Base-by-base conservation (phyloP, 345 rosid genomes). In the Camelina sativa region DNA sequence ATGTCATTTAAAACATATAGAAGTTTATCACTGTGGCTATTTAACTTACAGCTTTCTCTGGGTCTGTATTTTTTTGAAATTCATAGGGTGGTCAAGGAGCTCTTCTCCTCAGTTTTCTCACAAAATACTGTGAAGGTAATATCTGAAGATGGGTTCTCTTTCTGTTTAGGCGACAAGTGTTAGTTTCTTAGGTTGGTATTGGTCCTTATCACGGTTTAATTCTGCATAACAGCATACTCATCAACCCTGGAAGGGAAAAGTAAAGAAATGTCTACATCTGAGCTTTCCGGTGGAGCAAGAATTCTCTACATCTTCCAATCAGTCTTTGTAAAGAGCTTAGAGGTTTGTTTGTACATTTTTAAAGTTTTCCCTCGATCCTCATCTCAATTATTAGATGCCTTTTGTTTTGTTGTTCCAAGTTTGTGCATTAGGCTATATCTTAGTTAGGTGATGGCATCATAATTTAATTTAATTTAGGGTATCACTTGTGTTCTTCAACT, bases 271-370 rank as follows among this genome's bases (percentile, higher is more conserved):
- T 91, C 96, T 46, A 94, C 97, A 60, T 67, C 89, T 54, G 96
- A 91, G 87, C 88, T 94, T 34, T 84, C 96, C 13, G 97, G 98
- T 54, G 98, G 97, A 80, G 97, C 98, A 76, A 83, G 97, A 47
- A 90, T 94, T 63, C 96, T 86, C 71, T 94, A 90, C 75, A 87
- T 94, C 67, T 91, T 94, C 78, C 98, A 94, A 68, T 86, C 90
- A 54, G 88, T 94, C 47, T 94, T 90, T 79, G 97, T 94, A 59
- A 88, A 90, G 81, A 86, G 93, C 65, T 83, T 94, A 78, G 96
- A 94, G 98, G 97, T 94, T 43, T 65, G 87, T 20, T 70, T 76
- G 69, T 38, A 51, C 62, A 41, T 22, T 12, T 51, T 40, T 46
- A 34, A 11, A 20, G 15, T 53, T 51, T 16, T 40, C 13, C 13